Conservation (phyloP, 2,329 filamentous ascomycete species). For the Triangularia setosa region DNA sequence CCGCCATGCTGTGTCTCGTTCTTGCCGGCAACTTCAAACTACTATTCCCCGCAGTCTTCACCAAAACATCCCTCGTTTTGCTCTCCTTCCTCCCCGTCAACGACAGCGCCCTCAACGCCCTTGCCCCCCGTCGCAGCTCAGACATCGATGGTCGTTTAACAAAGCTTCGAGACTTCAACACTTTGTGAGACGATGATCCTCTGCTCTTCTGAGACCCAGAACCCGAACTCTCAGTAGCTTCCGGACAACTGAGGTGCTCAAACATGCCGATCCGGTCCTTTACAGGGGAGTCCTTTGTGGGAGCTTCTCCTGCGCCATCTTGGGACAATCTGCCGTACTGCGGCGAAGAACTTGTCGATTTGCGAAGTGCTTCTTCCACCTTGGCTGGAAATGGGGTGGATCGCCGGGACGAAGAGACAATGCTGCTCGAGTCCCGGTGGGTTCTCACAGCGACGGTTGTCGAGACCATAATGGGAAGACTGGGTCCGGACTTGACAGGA, state of each 20-base stretch:
- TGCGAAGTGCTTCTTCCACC: not conserved
- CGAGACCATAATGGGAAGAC: conserved; percentile 22
- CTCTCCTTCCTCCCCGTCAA: conserved; percentile 3
- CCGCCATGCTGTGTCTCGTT: not conserved
- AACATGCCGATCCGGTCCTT: conserved; percentile 28
- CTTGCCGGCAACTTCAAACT: not conserved
- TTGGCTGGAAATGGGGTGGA: conserved; percentile 2
- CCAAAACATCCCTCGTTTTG: not conserved
- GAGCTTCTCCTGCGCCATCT: not conserved
- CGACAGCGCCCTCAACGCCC: conserved; percentile 8
- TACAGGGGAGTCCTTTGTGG: conserved; percentile 22
- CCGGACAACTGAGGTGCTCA: conserved; percentile 20
- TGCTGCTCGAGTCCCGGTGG: conserved; percentile 1
- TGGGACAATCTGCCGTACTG: not conserved
- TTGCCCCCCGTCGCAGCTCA: not conserved
- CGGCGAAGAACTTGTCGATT: conserved; percentile 1
- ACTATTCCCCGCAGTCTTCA: not conserved
- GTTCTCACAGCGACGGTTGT: conserved; percentile 20
- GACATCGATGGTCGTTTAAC: not conserved
- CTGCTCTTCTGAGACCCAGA: not conserved
- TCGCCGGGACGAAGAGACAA: not conserved
- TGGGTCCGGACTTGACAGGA: conserved; percentile 13
- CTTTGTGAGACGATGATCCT: not conserved
- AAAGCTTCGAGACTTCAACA: not conserved
- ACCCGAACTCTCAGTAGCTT: not conserved